Evolutionary conservation across 805 yeast genomes (phyloP), one percentile per base, ranked within the genome.

Genomic region (Wickerhamomyces xylosicus): DNA sequence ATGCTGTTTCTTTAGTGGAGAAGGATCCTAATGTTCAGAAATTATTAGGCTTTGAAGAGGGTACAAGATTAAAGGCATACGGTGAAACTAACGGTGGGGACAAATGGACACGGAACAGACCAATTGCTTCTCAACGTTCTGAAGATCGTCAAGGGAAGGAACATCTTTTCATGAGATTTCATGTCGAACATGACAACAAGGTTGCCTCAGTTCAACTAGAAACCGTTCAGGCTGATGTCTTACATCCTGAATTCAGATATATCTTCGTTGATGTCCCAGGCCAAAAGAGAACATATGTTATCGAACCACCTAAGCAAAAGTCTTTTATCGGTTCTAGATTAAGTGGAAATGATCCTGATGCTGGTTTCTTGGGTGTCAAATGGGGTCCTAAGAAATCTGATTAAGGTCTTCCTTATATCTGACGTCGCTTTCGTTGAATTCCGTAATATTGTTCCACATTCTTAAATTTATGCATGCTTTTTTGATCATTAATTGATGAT

Each of bases 101-200:
- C 54, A 76, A 76, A 50, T 85, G 95, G 90, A 82, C 86, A 7
- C 74, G 95, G 63, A 84, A 84, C 54, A 75, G 95, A 62, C 95
- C 96, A 2, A 74, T 85, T 32, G 75, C 77, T 36, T 75, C 92
- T 13, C 62, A 71, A 19, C 72, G 84, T 40, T 68, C 79, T 43
- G 61, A 74, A 40, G 95, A 82, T 38, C 71, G 74, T 44, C 79
- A 80, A 42, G 95, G 95, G 2, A 74, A 77, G 49, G 92, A 84
- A 47, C 94, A 83, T 49, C 67, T 84, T 50, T 66, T 77, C 42
- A 82, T 89, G 92, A 77, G 81, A 56, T 87, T 87, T 60, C 87
- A 82, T 52, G 90, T 89, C 33, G 89, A 85, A 56, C 78, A 94
- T 33, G 71, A 71, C 25, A 57, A 66, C 18, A 73, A 64, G 39